Percentiles rank a stretch among this genome's conserved stretches.
These are phyloP conservation scores for Insectozyma bohioensis DNA, from an alignment of 1,139 yeast species.

Conservation along the genomic window DNA sequence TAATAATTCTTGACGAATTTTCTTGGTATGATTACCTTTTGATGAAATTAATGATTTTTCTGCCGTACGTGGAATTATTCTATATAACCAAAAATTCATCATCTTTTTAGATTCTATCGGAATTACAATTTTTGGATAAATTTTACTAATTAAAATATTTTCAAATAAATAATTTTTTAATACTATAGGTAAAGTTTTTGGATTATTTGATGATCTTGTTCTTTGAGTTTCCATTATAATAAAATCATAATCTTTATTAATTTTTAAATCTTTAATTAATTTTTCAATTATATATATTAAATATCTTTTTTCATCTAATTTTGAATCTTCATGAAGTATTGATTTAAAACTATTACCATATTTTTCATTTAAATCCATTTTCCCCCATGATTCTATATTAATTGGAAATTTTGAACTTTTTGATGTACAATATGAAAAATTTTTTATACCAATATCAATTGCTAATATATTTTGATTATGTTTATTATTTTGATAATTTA, in stretches of 20 bases:
- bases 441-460: constrained; percentile 43
- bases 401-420: constrained; percentile 13
- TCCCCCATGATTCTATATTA: constrained; percentile 27
- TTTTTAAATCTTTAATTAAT: constrained; percentile 17
- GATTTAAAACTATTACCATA: constrained; percentile 13
- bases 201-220: constrained; percentile 33
- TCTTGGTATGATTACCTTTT: constrained; percentile 8
- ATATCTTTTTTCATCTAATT: constrained; percentile 27
- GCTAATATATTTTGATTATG: constrained; percentile 20
- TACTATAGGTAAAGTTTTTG: constrained; percentile 41
- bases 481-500: constrained; percentile 11
- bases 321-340: constrained; percentile 15
- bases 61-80: constrained; percentile 27
- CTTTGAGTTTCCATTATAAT: constrained; percentile 41
- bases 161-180: constrained; percentile 38
- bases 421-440: constrained; percentile 39
- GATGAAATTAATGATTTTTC: constrained; percentile 16
- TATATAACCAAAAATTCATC: constrained; percentile 40
- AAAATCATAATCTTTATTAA: constrained; percentile 17
- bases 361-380: constrained; percentile 20
- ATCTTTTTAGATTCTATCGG: constrained; percentile 39
- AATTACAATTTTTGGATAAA: constrained; percentile 17
- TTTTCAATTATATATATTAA: constrained; percentile 23
- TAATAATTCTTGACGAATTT: constrained; percentile 20
- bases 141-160: constrained; percentile 24